phyloP scores from a whole-genome alignment of 441 rosid species.

The Eutrema salsugineum region DNA sequence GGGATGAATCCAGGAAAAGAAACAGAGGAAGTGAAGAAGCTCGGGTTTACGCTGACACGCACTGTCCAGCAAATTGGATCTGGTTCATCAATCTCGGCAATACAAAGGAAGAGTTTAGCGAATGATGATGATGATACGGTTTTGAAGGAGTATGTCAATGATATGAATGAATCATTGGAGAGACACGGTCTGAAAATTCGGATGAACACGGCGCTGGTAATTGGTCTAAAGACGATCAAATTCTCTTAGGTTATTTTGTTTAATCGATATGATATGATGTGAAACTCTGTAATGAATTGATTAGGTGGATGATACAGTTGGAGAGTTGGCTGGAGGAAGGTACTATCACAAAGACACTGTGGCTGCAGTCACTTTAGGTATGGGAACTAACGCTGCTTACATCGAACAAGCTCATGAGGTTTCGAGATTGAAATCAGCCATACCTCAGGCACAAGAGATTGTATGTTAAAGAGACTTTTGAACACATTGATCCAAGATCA shows the following conservation, averaged over 20 bases:
- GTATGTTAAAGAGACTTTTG: conserved; percentile 26
- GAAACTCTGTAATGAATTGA: neutral
- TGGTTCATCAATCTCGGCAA: conserved; percentile 31
- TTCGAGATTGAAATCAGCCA: conserved; percentile 30
- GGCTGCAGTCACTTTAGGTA: conserved; percentile 56
- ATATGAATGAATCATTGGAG: conserved; percentile 43
- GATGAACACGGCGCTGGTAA: conserved; percentile 35
- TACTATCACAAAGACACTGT: conserved; percentile 46
- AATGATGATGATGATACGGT: conserved; percentile 31
- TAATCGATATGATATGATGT: neutral
- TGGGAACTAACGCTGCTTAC: conserved; percentile 52
- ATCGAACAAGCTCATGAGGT: conserved; percentile 40
- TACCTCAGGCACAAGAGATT: conserved; percentile 38
- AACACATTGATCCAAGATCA: neutral
- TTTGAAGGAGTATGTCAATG: conserved; percentile 29
- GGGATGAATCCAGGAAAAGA: conserved; percentile 31
- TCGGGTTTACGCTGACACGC: conserved; percentile 49
- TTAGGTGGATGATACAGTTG: conserved; percentile 51
- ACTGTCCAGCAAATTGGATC: conserved; percentile 31
- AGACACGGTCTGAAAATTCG: conserved; percentile 40
- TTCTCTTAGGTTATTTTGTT: neutral
- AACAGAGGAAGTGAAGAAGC: conserved; percentile 24
- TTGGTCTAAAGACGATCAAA: neutral
- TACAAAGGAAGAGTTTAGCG: conserved; percentile 39
- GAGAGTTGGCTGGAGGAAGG: conserved; percentile 57